Evolutionary conservation across 164 flowering plant species (phyloP).

Genomic region (Warburgia ugandensis): DNA sequence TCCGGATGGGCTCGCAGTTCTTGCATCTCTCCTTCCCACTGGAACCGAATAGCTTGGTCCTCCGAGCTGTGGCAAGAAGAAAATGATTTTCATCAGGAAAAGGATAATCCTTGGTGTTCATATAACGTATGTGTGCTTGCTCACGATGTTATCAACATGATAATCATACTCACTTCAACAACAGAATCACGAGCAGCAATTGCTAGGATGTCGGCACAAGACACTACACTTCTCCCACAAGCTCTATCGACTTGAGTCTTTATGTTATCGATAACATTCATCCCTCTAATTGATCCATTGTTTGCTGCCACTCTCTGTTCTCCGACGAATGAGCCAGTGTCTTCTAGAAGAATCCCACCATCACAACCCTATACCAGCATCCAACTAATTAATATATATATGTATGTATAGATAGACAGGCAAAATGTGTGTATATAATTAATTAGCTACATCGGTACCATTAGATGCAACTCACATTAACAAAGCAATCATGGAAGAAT

Average conservation of each 20-base stretch:
- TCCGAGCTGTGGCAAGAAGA: slow-evolving; percentile 25
- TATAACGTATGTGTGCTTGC: too few relatives aligned
- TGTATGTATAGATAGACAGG: too few relatives aligned
- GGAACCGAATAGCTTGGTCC: slow-evolving; percentile 33
- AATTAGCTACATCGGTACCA: too few relatives aligned
- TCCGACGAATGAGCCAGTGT: slow-evolving; percentile 10
- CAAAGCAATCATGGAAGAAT: slow-evolving; percentile 42
- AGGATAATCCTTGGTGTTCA: too few relatives aligned
- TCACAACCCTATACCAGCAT: slow-evolving; percentile 26
- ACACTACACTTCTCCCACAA: slow-evolving; percentile 20
- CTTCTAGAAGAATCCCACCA: slow-evolving; percentile 15
- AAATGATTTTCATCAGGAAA: background rate
- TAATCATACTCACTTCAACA: slow-evolving; percentile 12
- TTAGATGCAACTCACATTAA: slow-evolving; percentile 17
- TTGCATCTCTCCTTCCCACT: slow-evolving; percentile 42
- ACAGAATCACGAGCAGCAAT: slow-evolving; percentile 25
- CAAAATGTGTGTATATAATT: too few relatives aligned
- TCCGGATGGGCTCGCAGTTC: slow-evolving; percentile 20
- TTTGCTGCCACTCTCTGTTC: slow-evolving; percentile 12
- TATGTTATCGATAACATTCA: slow-evolving; percentile 13
- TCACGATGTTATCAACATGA: too few relatives aligned
- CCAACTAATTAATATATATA: too few relatives aligned
- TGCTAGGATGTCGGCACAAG: slow-evolving; percentile 28
- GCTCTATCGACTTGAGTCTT: slow-evolving; percentile 21
- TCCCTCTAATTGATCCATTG: slow-evolving; percentile 9